phyloP scores from a whole-genome alignment of 163 green algal species.

The Smithsoniella earleae region DNA sequence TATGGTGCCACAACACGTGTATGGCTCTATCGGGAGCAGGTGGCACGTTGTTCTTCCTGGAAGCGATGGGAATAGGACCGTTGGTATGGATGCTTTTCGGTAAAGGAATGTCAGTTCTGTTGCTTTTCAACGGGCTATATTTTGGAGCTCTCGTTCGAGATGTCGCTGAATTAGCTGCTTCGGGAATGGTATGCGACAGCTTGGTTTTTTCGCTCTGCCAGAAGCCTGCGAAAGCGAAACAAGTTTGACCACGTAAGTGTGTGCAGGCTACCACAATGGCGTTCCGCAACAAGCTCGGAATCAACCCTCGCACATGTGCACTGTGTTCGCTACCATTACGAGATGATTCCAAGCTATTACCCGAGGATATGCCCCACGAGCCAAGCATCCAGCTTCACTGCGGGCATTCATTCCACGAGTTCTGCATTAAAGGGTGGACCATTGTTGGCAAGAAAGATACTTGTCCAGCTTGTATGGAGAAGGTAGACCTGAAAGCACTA shows the following conservation, averaged over 20 bases:
- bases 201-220: background rate
- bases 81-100: constrained; percentile 43
- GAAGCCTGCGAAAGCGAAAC: background rate
- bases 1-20: constrained; percentile 48
- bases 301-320: background rate
- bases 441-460: constrained; percentile 59
- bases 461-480: constrained; percentile 78
- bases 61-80: constrained; percentile 51
- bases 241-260: background rate
- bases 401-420: constrained; percentile 84
- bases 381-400: constrained; percentile 62
- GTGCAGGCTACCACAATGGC: background rate
- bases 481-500: constrained; percentile 67
- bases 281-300: constrained; percentile 13
- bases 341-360: constrained; percentile 19
- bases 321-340: background rate
- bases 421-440: constrained; percentile 72
- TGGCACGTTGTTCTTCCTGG: constrained; percentile 60
- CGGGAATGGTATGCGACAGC: constrained; percentile 49
- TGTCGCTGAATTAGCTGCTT: constrained; percentile 66
- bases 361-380: constrained; percentile 27
- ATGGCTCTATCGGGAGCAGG: constrained; percentile 52
- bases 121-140: constrained; percentile 61
- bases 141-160: constrained; percentile 81
- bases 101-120: constrained; percentile 33